These are phyloP conservation scores for Micromonas pusilla DNA, from an alignment of 139 green algal genomes.

Conservation along the genomic window DNA sequence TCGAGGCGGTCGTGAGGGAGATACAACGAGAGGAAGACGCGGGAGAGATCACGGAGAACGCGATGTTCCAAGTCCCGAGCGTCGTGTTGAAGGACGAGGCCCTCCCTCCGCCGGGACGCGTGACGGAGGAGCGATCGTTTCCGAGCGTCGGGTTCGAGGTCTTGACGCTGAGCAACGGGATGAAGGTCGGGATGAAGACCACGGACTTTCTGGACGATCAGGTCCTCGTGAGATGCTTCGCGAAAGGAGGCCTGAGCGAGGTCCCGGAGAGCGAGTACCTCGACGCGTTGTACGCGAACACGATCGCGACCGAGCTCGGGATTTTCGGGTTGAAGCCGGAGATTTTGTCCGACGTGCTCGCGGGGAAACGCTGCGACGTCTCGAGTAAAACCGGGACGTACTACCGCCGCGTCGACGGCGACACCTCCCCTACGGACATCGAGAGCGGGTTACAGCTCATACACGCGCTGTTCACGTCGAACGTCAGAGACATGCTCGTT, in stretches of 20 bases:
- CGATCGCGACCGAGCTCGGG: constrained; percentile 64
- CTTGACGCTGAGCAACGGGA: constrained; percentile 69
- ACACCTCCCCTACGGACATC: constrained; percentile 59
- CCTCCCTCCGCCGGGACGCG: not conserved
- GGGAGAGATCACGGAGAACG: not conserved
- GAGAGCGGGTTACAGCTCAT: constrained; percentile 70
- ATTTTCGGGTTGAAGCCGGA: constrained; percentile 62
- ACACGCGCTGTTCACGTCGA: constrained; percentile 61
- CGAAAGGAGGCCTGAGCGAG: constrained; percentile 60
- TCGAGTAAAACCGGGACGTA: constrained; percentile 47
- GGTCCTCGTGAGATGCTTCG: constrained; percentile 62
- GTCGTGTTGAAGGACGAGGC: not conserved
- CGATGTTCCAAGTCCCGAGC: not conserved
- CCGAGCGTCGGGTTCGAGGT: constrained; percentile 47
- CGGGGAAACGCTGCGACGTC: constrained; percentile 48
- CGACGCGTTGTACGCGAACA: constrained; percentile 35
- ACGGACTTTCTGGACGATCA: constrained; percentile 76
- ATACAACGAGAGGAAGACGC: not conserved
- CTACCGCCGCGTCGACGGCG: constrained; percentile 54
- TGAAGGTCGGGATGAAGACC: constrained; percentile 59
- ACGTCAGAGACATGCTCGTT: not conserved
- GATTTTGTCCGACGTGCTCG: constrained; percentile 58
- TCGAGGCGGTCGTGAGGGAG: not conserved
- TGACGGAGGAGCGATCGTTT: not conserved
- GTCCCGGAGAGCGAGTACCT: constrained; percentile 47